Percentiles rank a stretch among this genome's conserved stretches.
Evolutionary conservation across 1,139 yeast genomes (phyloP).

Genomic region (Debaryomyces sp.): DNA sequence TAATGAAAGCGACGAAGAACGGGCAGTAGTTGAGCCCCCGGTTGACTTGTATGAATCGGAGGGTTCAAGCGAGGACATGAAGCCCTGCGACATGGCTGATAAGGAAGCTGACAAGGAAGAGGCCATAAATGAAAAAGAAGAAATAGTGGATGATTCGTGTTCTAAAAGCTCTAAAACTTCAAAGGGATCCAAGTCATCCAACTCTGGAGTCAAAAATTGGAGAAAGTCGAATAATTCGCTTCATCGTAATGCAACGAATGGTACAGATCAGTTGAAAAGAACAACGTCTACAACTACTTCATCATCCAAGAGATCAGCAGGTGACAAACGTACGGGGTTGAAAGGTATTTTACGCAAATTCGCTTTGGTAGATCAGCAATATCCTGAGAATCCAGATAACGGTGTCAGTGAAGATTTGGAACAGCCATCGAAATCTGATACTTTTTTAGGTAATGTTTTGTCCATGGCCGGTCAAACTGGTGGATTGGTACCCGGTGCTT

Average conservation of each 20-base stretch:
- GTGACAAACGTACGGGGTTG: conserved; percentile 20
- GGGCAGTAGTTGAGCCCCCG: conserved; percentile 5
- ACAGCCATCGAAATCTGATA: conserved; percentile 32
- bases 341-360: conserved; percentile 39
- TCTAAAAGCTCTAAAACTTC: conserved; percentile 7
- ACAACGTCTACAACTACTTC: conserved; percentile 13
- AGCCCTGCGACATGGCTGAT: background rate
- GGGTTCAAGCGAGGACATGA: background rate
- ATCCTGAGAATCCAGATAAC: conserved; percentile 19
- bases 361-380: conserved; percentile 37
- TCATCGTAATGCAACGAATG: conserved; percentile 16
- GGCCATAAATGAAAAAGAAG: conserved; percentile 5
- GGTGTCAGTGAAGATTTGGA: conserved; percentile 9
- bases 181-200: background rate
- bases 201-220: conserved; percentile 6
- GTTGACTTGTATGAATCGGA: conserved; percentile 1
- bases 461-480: conserved; percentile 34
- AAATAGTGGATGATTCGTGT: conserved; percentile 10
- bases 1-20: conserved; percentile 9
- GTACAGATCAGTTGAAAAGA: conserved; percentile 24
- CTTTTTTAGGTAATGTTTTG: conserved; percentile 42
- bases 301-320: conserved; percentile 6
- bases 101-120: background rate
- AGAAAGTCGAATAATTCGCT: conserved; percentile 10
- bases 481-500: conserved; percentile 48